Base-by-base conservation (phyloP, 352 stramenopile genomes). In the Globisporangium uncinulatum region DNA sequence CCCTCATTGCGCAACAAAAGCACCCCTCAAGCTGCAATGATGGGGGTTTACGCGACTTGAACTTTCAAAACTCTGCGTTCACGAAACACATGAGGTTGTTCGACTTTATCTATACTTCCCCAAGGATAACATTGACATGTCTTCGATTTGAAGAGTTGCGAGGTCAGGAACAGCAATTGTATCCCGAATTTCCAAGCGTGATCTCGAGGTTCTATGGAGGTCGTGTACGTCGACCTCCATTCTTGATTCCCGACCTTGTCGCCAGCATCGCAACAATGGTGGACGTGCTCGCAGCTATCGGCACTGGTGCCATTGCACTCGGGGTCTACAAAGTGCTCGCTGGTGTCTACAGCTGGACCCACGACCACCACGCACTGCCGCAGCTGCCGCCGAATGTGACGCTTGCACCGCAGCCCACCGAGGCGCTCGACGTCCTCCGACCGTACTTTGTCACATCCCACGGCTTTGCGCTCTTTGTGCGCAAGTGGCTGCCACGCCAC, bases 381-480 rank as follows among this genome's bases (percentile, higher is more conserved):
- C 19, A 59, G n/a, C n/a, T 57, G 3, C 15, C 57, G 0, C 43
- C 56, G 6, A 53, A 47, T 15, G 48, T 55, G 55, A 24, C 36
- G 17, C 19, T 58, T 36, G 8, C 24, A 29, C 4, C 24, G 21
- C 11, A 43, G 56, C 1, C 51, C 45, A 3, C 50, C 20, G 6
- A 24, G 2, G 10, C 36, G 17, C 49, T 65, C 48, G 61, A 71
- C 46, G 57, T 70, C 10, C 52, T 74, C 36, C 65, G 48, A 0
- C 55, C 41, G 19, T 77, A 61, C 54, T 80, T 77, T 54, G 61
- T 65, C 19, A 79, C 71, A 11, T 68, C 58, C 0, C 66, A 71
- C 45, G 67, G 63, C 7, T 63, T 85, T 10, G 68, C 70, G 56
- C 65, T 85, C 6, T 81, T 64, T 41, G 60, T 79, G 19, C 69